Percentiles rank a stretch among this genome's conserved stretches.
These are phyloP conservation scores for Pestalotiopsis sp. DNA, from an alignment of 2,329 filamentous ascomycete genomes.

Conservation along the genomic window DNA sequence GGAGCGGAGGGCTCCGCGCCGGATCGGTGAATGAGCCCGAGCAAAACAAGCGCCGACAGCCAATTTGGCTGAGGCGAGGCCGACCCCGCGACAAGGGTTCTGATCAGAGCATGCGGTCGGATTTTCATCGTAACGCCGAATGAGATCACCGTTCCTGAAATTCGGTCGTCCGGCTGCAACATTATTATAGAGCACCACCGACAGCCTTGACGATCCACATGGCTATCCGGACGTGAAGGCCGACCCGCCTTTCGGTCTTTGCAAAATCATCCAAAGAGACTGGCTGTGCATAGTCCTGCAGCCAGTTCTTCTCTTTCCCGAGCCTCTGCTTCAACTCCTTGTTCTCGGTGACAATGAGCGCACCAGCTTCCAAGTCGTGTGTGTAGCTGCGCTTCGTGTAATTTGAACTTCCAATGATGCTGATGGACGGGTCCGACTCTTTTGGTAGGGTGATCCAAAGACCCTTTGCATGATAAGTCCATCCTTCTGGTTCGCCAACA, in stretches of 20 bases:
- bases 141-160: background rate
- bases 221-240: constrained; percentile 79
- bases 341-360: constrained; percentile 81
- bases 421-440: constrained; percentile 71
- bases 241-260: constrained; percentile 79
- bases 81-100: background rate
- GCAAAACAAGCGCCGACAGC: background rate
- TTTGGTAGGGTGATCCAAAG: constrained; percentile 81
- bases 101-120: background rate
- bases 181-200: constrained; percentile 75
- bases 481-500: constrained; percentile 78
- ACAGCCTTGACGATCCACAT: constrained; percentile 93
- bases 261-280: constrained; percentile 80
- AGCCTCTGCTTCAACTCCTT: constrained; percentile 70
- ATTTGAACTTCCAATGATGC: constrained; percentile 87
- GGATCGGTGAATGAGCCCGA: background rate
- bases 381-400: constrained; percentile 95
- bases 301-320: constrained; percentile 77
- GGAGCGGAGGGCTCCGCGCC: background rate
- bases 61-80: background rate
- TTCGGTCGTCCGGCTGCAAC: background rate
- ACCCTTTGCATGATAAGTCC: constrained; percentile 98
- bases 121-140: background rate
- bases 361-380: constrained; percentile 88
- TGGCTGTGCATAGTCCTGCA: constrained; percentile 71